A percentile compares a stretch with the other conserved stretches of the same genome.
These are phyloP conservation scores for Turritis glabra DNA, from an alignment of 345 rosid species.

Conservation along the genomic window DNA sequence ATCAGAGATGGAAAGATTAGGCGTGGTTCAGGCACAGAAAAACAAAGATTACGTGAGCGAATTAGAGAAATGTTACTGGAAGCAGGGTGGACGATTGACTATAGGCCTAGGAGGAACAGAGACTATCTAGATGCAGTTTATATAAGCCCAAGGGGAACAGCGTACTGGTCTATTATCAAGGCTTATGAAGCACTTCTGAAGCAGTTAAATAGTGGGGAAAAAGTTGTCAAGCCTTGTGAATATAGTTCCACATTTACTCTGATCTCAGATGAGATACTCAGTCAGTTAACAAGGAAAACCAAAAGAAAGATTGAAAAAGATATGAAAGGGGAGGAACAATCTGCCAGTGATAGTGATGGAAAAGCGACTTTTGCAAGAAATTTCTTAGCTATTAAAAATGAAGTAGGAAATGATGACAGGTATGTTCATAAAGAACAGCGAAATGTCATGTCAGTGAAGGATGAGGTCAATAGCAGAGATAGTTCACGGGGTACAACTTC, in stretches of 20 bases:
- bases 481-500: constrained; percentile 40
- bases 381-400: constrained; percentile 40
- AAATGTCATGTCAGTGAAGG: constrained; percentile 50
- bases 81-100: constrained; percentile 93
- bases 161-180: constrained; percentile 92
- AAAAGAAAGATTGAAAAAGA: constrained; percentile 65
- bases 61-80: constrained; percentile 81
- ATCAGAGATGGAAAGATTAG: constrained; percentile 57
- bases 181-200: constrained; percentile 89
- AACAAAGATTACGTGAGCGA: constrained; percentile 84
- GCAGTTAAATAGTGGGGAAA: constrained; percentile 57
- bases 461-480: constrained; percentile 41
- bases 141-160: constrained; percentile 83
- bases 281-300: constrained; percentile 67
- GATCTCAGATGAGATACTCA: constrained; percentile 69
- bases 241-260: constrained; percentile 56
- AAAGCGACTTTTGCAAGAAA: constrained; percentile 40
- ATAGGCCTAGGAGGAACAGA: constrained; percentile 85
- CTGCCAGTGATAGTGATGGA: constrained; percentile 43
- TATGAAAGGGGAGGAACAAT: constrained; percentile 53
- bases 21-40: constrained; percentile 92
- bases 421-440: constrained; percentile 63
- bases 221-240: constrained; percentile 40
- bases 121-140: constrained; percentile 90
- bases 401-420: constrained; percentile 50